Base-by-base conservation (phyloP, 495 filamentous ascomycete genomes). In the Penicillium canescens region DNA sequence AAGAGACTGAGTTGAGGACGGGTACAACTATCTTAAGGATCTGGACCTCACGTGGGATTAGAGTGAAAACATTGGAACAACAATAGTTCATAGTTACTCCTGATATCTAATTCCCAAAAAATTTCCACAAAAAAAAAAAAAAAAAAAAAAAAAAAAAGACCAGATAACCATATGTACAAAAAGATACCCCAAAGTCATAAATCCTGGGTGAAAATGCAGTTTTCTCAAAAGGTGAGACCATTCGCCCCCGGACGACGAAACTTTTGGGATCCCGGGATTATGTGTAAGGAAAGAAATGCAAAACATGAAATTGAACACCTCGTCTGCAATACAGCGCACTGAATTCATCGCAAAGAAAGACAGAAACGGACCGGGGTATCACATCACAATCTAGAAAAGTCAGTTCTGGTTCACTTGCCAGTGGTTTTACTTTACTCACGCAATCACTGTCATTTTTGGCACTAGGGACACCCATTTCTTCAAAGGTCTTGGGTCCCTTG, bases 401-500 rank as follows among this genome's bases (percentile, higher is more conserved):
- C 60, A 81, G 72, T 37, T 51, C 42, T 35, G 23, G 33, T 26
- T 46, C 21, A 26, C 12, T 21, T 10, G 40, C 46, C 21, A 23
- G 33, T 36, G n/a, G 52, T 50, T 31, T 6, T 14, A 37, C 12
- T 46, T 31, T 36, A 81, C 92, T 84, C 86, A 96, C 94, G 71
- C 94, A 98, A 69, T 98, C 93, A 56, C 80, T 81, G 33, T 96
- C 89, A 54, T 87, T 80, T 67, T 90, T 89, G 26, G 78, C 85
- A 59, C 82, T 78, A 12, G 90, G 89, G 57, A 98, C 91, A 47
- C 93, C 93, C 94, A 98, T 98, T 65, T 93, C 92, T 64, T 97
- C 93, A 66, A 98, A 98, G 3, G 94, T 98, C 68, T 95, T 90
- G 4, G 94, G 94, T 9, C 95, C 94, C 66, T 90, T 89, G 42